Evolutionary conservation across 2,329 filamentous ascomycete species (phyloP).

Genomic region (Neofusicoccum kwambonambiense): DNA sequence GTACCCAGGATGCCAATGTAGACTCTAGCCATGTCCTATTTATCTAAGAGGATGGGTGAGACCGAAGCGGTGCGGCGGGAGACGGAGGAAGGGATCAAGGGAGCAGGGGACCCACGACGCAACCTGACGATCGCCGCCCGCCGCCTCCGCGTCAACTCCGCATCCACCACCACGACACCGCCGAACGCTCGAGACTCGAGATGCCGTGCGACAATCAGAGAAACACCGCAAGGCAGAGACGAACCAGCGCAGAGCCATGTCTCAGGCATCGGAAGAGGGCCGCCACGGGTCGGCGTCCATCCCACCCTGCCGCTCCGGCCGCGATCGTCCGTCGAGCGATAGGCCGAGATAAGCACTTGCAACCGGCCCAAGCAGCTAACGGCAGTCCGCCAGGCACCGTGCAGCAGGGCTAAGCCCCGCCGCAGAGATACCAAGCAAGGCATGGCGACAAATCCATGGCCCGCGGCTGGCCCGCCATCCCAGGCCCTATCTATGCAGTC

Average conservation of each 20-base stretch:
- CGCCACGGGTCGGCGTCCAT: not conserved
- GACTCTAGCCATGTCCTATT: no score
- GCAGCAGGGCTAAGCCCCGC: not conserved
- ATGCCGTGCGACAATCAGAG: no score
- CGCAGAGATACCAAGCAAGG: not conserved
- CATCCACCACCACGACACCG: no score
- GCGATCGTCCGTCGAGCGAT: not conserved
- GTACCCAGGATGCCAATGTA: no score
- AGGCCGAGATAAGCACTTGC: conserved; percentile 4
- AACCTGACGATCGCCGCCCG: no score
- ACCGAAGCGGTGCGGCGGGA: no score
- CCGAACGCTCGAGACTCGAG: no score
- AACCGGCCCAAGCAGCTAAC: not conserved
- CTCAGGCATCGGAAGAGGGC: not conserved
- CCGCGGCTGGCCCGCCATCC: not conserved
- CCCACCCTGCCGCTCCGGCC: not conserved
- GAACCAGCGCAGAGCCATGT: not conserved
- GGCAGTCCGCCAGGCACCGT: not conserved
- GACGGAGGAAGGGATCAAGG: no score
- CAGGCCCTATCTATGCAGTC: not conserved
- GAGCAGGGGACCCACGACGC: no score
- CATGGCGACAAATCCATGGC: not conserved
- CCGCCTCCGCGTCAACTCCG: no score
- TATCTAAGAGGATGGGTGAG: no score
- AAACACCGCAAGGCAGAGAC: no score